Base-by-base conservation (phyloP, 1,284 basidiomycete species). In the Cutaneotrichosporon daszewskae region DNA sequence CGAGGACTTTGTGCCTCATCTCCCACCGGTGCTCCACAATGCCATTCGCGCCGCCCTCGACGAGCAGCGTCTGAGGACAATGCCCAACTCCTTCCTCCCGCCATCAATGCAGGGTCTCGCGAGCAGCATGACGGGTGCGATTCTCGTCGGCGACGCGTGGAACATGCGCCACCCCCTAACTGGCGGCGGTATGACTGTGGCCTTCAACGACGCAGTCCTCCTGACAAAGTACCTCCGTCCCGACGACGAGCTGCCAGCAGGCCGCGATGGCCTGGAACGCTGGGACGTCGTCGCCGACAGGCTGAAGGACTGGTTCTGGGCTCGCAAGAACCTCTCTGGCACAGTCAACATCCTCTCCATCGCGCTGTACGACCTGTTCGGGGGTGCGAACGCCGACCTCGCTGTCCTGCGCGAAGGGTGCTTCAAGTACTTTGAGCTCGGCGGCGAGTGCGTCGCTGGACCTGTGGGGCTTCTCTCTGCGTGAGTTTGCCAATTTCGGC, bases 121-220 rank as follows among this genome's bases (percentile, higher is more conserved):
- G 68, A 25, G 72, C 75, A 10, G 84, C 10, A 52, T 66, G 14
- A 32, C 38, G 42, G 91, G 92, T 17, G 83, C 83, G 8, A 76
- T 98, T 52, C 79, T 98, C 45, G 76, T 96, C 31, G 95, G 95
- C 5, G 95, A 98, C 68, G 84, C 94, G 1, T 94, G 91, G 85
- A 99, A 98, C 68, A 98, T 98, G 92, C 85, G 95, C 1, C 95
- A 99, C 71, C 94, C 95, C 0, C 77, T 99, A 11, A 98, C 94
- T 0, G 95, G 95, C 10, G 94, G 89, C 16, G 91, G 91, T 6
- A 96, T 96, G 91, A 91, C 88, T 1, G 90, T 94, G 32, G 89
- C 88, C 2, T 75, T 95, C 44, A 78, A 83, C 62, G 91, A 95
- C 57, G 84, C 85, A 13, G 82, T 89, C 14, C 62, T 86, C 17